A percentile compares a stretch with the other conserved stretches of the same genome.
phyloP scores from a whole-genome alignment of 2,329 filamentous ascomycete species.

The Nigrospora sphaerica region DNA sequence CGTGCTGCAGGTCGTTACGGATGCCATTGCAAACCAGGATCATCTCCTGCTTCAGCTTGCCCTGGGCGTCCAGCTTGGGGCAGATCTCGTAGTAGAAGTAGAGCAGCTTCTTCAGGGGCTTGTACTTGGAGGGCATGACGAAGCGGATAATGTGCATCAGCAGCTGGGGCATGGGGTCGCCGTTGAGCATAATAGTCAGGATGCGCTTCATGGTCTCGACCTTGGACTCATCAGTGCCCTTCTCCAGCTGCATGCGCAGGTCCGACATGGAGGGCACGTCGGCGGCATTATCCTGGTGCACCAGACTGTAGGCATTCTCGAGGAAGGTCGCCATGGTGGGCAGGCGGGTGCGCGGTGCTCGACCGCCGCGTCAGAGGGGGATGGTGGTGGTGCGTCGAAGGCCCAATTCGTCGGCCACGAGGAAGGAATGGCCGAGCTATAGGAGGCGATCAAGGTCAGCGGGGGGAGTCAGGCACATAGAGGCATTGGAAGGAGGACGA shows the following conservation, averaged over 20 bases:
- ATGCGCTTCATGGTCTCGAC: conserved; percentile 95
- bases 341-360: conserved; percentile 2
- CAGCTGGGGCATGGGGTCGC: conserved; percentile 88
- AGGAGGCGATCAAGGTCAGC: no score
- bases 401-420: no score
- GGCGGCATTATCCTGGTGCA: conserved; percentile 94
- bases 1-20: conserved; percentile 91
- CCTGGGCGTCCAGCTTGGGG: conserved; percentile 83
- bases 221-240: conserved; percentile 88
- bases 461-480: no score
- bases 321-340: conserved; percentile 80
- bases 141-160: conserved; percentile 99
- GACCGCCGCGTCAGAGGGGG: conserved; percentile 1
- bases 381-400: background rate
- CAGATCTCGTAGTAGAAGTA: conserved; percentile 99
- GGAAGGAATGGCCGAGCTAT: no score
- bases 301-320: conserved; percentile 90
- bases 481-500: no score
- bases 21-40: conserved; percentile 99
- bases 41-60: conserved; percentile 99
- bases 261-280: conserved; percentile 88
- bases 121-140: conserved; percentile 97
- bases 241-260: conserved; percentile 87
- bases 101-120: conserved; percentile 92
- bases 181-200: conserved; percentile 95